These are phyloP conservation scores for Mortierella sp. DNA, from an alignment of 371 early-diverging fungal species.

Conservation along the genomic window DNA sequence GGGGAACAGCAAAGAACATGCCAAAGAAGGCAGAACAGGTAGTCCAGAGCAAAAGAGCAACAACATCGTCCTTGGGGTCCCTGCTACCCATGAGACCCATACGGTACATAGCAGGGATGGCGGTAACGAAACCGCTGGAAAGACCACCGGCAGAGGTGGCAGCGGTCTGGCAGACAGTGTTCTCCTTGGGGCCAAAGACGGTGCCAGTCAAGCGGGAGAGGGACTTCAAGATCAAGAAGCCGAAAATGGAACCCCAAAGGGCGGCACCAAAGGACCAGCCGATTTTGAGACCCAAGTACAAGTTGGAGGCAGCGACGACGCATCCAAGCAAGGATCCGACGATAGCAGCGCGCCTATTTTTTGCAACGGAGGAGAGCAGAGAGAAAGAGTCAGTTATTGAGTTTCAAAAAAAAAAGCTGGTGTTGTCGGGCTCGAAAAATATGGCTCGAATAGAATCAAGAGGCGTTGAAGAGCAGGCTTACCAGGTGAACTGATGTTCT, in stretches of 20 bases:
- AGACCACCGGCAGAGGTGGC: slow-evolving; percentile 84
- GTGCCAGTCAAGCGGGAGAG: slow-evolving; percentile 69
- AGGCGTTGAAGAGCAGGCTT: not conserved
- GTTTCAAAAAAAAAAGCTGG: not conserved
- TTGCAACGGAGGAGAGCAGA: not conserved
- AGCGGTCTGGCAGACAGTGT: slow-evolving; percentile 80
- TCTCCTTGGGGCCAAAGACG: slow-evolving; percentile 81
- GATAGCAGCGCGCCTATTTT: slow-evolving; percentile 71
- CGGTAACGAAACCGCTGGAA: slow-evolving; percentile 79
- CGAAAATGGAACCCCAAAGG: slow-evolving; percentile 75
- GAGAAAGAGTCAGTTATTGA: not conserved
- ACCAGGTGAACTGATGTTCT: slow-evolving; percentile 53
- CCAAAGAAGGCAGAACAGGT: slow-evolving; percentile 80
- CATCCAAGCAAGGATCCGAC: slow-evolving; percentile 79
- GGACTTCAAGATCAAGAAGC: slow-evolving; percentile 80
- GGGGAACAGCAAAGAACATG: slow-evolving; percentile 84
- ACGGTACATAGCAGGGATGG: slow-evolving; percentile 83
- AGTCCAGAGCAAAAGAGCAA: slow-evolving; percentile 66
- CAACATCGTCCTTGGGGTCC: slow-evolving; percentile 41
- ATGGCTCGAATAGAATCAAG: not conserved
- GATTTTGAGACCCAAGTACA: slow-evolving; percentile 80
- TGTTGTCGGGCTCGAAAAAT: not conserved
- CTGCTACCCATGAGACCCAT: slow-evolving; percentile 67
- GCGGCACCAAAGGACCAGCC: slow-evolving; percentile 84
- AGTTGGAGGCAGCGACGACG: slow-evolving; percentile 81